These are phyloP conservation scores for Phylloboletellus chloephorus DNA, from an alignment of 1,284 basidiomycete genomes.

Conservation along the genomic window DNA sequence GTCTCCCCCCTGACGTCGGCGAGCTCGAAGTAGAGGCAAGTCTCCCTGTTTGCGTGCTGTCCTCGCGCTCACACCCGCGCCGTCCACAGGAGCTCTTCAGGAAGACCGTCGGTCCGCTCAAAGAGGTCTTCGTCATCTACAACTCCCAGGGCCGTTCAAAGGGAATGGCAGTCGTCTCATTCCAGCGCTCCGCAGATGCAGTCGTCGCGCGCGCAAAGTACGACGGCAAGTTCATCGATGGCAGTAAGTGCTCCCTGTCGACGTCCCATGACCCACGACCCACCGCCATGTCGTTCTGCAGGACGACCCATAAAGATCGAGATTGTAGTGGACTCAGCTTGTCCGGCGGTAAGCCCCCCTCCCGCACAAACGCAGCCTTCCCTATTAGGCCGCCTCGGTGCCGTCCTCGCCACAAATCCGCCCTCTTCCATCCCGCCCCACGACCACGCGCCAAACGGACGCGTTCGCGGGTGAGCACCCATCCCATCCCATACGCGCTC, in stretches of 20 bases:
- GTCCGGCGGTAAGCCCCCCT: slow-evolving; percentile 9
- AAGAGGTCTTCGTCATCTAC: slow-evolving; percentile 63
- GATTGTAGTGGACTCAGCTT: slow-evolving; percentile 46
- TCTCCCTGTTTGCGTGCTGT: slow-evolving; percentile 9
- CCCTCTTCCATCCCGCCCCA: slow-evolving; percentile 8
- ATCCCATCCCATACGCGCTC: background rate
- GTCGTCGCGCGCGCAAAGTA: slow-evolving; percentile 56
- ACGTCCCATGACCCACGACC: background rate
- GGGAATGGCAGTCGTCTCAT: slow-evolving; percentile 69
- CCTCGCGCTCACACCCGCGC: slow-evolving; percentile 10
- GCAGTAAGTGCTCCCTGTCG: slow-evolving; percentile 45
- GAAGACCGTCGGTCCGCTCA: slow-evolving; percentile 68
- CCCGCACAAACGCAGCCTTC: slow-evolving; percentile 29
- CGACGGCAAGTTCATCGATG: slow-evolving; percentile 69
- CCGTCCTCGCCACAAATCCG: slow-evolving; percentile 8
- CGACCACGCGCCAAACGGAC: slow-evolving; percentile 16
- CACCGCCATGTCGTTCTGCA: slow-evolving; percentile 23
- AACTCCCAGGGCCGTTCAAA: slow-evolving; percentile 67
- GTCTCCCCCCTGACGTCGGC: slow-evolving; percentile 62
- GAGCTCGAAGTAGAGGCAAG: slow-evolving; percentile 65
- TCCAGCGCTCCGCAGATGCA: slow-evolving; percentile 58
- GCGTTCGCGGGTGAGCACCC: slow-evolving; percentile 14
- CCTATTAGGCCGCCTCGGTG: slow-evolving; percentile 34
- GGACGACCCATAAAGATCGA: slow-evolving; percentile 68
- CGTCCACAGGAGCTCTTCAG: slow-evolving; percentile 56